These are phyloP conservation scores for Tolypocladium inflatum DNA, from an alignment of 2,329 filamentous ascomycete genomes.

Conservation along the genomic window DNA sequence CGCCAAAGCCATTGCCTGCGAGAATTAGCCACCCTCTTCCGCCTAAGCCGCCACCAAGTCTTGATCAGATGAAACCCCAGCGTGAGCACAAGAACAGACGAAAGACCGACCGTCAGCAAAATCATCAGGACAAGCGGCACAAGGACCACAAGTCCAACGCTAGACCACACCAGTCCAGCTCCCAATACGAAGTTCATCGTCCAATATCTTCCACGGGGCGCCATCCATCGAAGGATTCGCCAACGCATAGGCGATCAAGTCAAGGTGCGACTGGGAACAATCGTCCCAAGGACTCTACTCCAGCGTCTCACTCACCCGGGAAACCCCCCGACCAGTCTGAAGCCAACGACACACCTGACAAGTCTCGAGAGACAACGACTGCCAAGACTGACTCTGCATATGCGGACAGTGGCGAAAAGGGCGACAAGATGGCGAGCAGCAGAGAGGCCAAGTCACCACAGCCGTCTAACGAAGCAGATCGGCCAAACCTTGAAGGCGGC, in stretches of 20 bases:
- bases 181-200: background rate
- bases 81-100: constrained; percentile 20
- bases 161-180: background rate
- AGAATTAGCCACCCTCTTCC: constrained; percentile 16
- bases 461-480: background rate
- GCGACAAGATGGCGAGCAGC: too few species aligned
- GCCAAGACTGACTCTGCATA: background rate
- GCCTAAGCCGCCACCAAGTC: constrained; percentile 20
- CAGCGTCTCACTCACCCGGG: background rate
- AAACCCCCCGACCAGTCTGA: background rate
- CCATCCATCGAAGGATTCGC: background rate
- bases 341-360: background rate
- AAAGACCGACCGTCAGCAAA: constrained; percentile 21
- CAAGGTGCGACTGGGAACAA: background rate
- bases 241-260: background rate
- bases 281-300: background rate
- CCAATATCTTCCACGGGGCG: background rate
- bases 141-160: constrained; percentile 12
- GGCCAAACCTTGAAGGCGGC: background rate
- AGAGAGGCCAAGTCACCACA: background rate
- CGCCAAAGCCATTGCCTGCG: constrained; percentile 6
- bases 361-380: background rate
- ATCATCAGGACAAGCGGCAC: constrained; percentile 15
- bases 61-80: constrained; percentile 15
- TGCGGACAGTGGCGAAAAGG: background rate